Evolutionary conservation across 768 basidiomycete species (phyloP).

Genomic region (Collybiopsis luxurians): DNA sequence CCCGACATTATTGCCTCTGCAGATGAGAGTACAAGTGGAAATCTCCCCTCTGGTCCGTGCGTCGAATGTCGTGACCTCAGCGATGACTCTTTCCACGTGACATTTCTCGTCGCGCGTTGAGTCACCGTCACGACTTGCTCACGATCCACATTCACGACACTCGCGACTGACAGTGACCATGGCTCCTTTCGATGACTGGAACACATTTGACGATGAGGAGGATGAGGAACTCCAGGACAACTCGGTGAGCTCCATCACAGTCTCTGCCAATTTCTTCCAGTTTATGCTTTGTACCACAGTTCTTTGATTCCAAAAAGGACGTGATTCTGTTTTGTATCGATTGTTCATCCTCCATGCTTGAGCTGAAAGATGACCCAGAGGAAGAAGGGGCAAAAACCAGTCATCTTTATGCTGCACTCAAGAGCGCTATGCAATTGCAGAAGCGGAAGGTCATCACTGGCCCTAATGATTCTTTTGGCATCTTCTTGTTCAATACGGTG

Average conservation of each 20-base stretch:
- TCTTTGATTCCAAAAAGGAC: constrained; percentile 73
- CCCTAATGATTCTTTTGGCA: constrained; percentile 87
- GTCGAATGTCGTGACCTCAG: too few species aligned
- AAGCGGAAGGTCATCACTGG: constrained; percentile 88
- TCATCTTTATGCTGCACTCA: constrained; percentile 75
- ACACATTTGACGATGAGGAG: constrained; percentile 73
- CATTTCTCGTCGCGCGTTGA: not conserved
- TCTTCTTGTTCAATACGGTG: constrained; percentile 92
- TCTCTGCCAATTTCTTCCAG: not conserved
- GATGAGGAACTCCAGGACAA: constrained; percentile 77
- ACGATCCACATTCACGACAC: not conserved
- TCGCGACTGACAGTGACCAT: constrained; percentile 28
- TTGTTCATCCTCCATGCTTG: constrained; percentile 88
- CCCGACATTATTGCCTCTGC: constrained; percentile 10
- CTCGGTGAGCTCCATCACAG: constrained; percentile 41
- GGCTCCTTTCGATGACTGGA: constrained; percentile 81
- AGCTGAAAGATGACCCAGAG: constrained; percentile 58
- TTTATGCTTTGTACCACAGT: constrained; percentile 33
- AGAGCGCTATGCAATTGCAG: constrained; percentile 82
- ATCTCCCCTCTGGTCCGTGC: not conserved
- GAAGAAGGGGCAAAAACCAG: constrained; percentile 69
- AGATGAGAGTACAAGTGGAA: not conserved
- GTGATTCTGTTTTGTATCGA: constrained; percentile 96
- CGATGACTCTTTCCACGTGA: too few species aligned
- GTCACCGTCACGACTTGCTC: not conserved